These are phyloP conservation scores for Diaporthe sp. DNA, from an alignment of 2,329 filamentous ascomycete species.

Conservation along the genomic window DNA sequence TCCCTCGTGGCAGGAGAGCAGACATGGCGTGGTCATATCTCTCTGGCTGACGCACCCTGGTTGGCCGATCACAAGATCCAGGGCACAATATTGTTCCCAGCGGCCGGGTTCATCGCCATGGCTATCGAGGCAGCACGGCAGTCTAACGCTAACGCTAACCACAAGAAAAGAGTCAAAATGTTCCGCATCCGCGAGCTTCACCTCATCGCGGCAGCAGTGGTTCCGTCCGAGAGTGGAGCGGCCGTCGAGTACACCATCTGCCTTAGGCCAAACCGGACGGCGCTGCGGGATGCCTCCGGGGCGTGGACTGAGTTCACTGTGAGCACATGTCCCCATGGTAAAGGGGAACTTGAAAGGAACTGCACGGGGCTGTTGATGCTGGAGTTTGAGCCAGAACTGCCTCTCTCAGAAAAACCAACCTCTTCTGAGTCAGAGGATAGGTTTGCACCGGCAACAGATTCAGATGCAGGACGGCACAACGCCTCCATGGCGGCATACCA, in stretches of 20 bases:
- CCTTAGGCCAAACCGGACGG: background rate
- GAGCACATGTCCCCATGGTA: background rate
- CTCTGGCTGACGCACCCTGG: constrained; percentile 2
- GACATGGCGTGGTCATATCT: constrained; percentile 13
- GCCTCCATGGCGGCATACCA: background rate
- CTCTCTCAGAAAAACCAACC: too few relatives aligned
- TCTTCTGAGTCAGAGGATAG: too few relatives aligned
- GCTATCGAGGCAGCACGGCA: constrained; percentile 29
- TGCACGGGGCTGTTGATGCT: background rate
- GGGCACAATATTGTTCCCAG: constrained; percentile 16
- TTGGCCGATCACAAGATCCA: constrained; percentile 29
- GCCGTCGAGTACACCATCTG: background rate
- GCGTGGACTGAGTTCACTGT: background rate
- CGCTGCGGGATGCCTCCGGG: background rate
- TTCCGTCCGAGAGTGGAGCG: background rate
- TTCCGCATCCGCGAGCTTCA: background rate
- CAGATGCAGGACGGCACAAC: background rate
- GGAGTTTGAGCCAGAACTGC: background rate
- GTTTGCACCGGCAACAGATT: background rate
- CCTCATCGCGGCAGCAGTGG: background rate
- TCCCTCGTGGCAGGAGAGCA: constrained; percentile 51
- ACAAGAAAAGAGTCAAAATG: constrained; percentile 26
- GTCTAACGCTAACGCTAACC: background rate
- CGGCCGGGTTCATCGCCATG: constrained; percentile 21
- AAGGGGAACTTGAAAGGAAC: background rate